Percentiles rank a stretch among this genome's conserved stretches.
Conservation (phyloP, 345 rosid species). For the Melastoma malabathricum region DNA sequence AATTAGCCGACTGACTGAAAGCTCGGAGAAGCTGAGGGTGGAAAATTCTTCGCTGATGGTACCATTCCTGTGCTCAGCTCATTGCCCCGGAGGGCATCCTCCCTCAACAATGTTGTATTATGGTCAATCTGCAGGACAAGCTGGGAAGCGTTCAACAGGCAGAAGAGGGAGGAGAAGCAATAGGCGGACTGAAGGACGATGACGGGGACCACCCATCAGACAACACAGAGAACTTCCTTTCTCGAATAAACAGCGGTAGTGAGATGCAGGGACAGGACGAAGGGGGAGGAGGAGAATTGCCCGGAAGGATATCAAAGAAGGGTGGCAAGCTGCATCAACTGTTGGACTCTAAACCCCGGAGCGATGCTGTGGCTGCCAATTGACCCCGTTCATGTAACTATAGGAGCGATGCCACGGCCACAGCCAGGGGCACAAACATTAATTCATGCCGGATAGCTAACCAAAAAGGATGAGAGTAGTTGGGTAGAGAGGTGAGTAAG, state of each 20-base stretch:
- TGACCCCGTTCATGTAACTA: conserved; percentile 8
- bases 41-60: conserved; percentile 64
- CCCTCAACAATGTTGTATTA: neutral
- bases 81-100: neutral
- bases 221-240: conserved; percentile 40
- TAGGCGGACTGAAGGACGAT: conserved; percentile 11
- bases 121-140: conserved; percentile 29
- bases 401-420: too few relatives aligned
- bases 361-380: conserved; percentile 57
- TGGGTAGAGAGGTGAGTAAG: too few relatives aligned
- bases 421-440: too few relatives aligned
- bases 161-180: conserved; percentile 8
- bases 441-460: too few relatives aligned
- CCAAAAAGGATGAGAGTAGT: too few relatives aligned
- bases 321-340: conserved; percentile 69
- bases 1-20: conserved; percentile 45
- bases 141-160: conserved; percentile 33
- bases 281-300: conserved; percentile 34
- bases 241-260: conserved; percentile 40
- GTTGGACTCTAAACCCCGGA: conserved; percentile 57
- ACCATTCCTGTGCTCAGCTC: conserved; percentile 6
- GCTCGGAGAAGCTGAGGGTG: conserved; percentile 58
- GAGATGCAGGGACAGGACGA: conserved; percentile 17
- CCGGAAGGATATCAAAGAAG: conserved; percentile 34
- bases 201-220: conserved; percentile 13